Evolutionary conservation across 2,329 filamentous ascomycete genomes (phyloP), one percentile per base, ranked within the genome.

Genomic region (Cercospora sp.): DNA sequence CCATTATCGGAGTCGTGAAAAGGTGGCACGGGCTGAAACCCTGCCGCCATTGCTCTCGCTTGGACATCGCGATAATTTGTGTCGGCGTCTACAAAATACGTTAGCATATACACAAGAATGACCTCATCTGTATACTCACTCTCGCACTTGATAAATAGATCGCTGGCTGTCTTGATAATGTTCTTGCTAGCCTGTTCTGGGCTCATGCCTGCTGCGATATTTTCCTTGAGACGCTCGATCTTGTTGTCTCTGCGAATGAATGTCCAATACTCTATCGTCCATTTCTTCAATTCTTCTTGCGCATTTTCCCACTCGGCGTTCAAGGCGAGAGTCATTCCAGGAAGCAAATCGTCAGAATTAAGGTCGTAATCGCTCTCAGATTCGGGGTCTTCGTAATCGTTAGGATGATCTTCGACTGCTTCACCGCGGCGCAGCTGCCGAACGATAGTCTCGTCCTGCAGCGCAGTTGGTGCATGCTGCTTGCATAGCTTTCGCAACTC

Each of bases 401-500:
- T 23, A 23, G 23, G 23, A 23, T 23, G 23, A 23, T 23, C 23
- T 23, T 23, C 23, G 23, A 23, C 23, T 23, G 48, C 10, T 12
- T 53, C 48, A 6, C 20, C 48, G 48, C 4, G 12, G 5, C 48
- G 48, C 4, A 53, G 48, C 20, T 53, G 60, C 10, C 16, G 23
- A 26, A 33, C 42, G 36, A 63, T 51, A 10, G 13, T 18, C n/a
- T 63, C 60, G 28, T 63, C 42, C 10, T 53, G 36, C 5, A 63
- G 51, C 6, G 26, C 51, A 45, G 45, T 28, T 28, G 60, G 60
- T 6, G 28, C 42, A 63, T 48, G 42, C 42, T 63, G 40, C 20
- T 63, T 63, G 42, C 60, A 63, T 7, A 63, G 28, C 60, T 63
- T 63, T 10, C 60, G 60, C 23, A 63, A 20, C 7, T 63, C 60